Percentiles rank a stretch among this genome's conserved stretches.
Evolutionary conservation across 2,329 filamentous ascomycete genomes (phyloP).

Genomic region (Scleromitrula shiraiana): DNA sequence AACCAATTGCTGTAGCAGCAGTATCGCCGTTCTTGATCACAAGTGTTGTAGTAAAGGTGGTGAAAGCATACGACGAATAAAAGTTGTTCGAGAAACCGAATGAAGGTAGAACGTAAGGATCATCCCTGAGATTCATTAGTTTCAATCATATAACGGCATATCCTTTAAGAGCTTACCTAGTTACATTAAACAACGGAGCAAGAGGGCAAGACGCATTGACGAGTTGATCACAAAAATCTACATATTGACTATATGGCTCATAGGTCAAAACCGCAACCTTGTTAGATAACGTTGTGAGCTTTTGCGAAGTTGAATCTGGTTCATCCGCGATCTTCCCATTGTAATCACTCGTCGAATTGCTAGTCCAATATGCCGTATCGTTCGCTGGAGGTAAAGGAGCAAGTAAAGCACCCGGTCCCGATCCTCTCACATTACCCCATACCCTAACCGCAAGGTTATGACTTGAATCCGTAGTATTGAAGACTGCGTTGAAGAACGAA

Average conservation of each 20-base stretch:
- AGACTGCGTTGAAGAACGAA: constrained; percentile 63
- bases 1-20: constrained; percentile 59
- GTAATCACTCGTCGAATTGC: constrained; percentile 47
- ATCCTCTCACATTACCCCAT: constrained; percentile 86
- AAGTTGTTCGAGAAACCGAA: constrained; percentile 70
- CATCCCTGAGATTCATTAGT: constrained; percentile 23
- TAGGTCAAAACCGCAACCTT: constrained; percentile 72
- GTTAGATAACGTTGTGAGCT: constrained; percentile 65
- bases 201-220: constrained; percentile 65
- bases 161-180: constrained; percentile 34
- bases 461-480: constrained; percentile 51
- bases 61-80: constrained; percentile 75
- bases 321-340: constrained; percentile 64
- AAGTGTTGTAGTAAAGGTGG: constrained; percentile 69
- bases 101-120: constrained; percentile 51
- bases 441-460: constrained; percentile 70
- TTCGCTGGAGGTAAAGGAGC: constrained; percentile 51
- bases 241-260: constrained; percentile 49
- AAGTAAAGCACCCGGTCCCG: constrained; percentile 36
- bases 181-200: constrained; percentile 59
- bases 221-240: constrained; percentile 59
- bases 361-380: constrained; percentile 49
- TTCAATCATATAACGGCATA: background rate
- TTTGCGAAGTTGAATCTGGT: constrained; percentile 36
- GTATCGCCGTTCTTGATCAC: constrained; percentile 67